Percentiles rank a stretch among this genome's conserved stretches.
Evolutionary conservation across 306 rosid species (phyloP).

Genomic region (Sphenostylis stenocarpa): DNA sequence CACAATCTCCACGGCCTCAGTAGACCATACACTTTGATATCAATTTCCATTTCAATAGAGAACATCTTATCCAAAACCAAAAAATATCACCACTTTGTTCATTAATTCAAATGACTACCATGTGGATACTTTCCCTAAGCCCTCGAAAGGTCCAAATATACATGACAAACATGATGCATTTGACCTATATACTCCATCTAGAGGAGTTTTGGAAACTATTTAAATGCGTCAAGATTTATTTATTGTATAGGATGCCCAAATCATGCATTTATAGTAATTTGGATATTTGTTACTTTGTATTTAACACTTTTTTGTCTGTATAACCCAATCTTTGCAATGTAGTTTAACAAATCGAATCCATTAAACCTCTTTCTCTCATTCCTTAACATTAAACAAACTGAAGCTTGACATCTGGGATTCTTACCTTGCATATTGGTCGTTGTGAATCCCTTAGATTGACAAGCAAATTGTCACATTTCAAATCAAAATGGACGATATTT

Average conservation of each 20-base stretch:
- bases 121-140: not conserved
- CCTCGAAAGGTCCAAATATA: not conserved
- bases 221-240: not conserved
- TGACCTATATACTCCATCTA: not conserved
- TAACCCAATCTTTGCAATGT: not conserved
- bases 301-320: not conserved
- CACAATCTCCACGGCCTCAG: not conserved
- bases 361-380: not conserved
- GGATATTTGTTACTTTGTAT: not conserved
- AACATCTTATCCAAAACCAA: not conserved
- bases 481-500: conserved; percentile 92
- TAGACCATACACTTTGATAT: not conserved
- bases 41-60: not conserved
- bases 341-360: not conserved
- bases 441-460: conserved; percentile 91
- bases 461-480: conserved; percentile 91
- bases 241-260: not conserved
- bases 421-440: conserved; percentile 92
- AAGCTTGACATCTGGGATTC: conserved; percentile 24
- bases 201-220: not conserved
- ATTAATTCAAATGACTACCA: not conserved
- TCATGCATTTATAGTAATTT: not conserved
- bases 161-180: not conserved
- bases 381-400: not conserved
- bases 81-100: not conserved